Base-by-base conservation (phyloP, 768 basidiomycete species). In the Lentinula detonsa region DNA sequence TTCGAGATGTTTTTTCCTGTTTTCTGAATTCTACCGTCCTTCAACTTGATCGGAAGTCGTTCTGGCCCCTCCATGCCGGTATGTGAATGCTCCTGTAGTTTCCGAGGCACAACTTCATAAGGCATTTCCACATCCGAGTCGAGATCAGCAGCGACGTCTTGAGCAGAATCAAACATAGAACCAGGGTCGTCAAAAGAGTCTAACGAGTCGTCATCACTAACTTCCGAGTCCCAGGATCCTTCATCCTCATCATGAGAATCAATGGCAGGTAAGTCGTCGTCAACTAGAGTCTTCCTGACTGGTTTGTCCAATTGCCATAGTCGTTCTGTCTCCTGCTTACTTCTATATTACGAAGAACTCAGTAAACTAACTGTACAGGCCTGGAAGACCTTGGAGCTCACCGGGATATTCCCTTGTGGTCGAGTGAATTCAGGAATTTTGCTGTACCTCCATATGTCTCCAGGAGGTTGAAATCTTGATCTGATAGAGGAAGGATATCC, bases 11-110 rank as follows among this genome's bases (percentile, higher is more conserved):
- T 79, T 46, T 68, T 75, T 48, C 79, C 81, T 28, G 81, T 85
- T 60, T 83, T 74, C 68, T 87, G 83, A 64, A 98, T 81, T 62
- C 82, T 84, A 0, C 95, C 95, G 64, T 90, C 81, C 2, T 87
- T 79, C 2, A 96, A 79, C 73, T 97, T 98, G 68, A 96, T 95
- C 9, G 95, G 93, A 34, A 96, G 76, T 15, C 88, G 78, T 54
- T 81, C 77, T 51, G 89, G 78, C 50, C 78, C 79, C 61, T 78
- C 76, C 40, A 77, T 78, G 62, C 81, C 74, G 52, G 81, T 66
- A 54, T 82, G 77, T 75, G 79, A 78, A 10, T 76, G 74, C n/a
- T 69, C 67, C 18, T 72, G 77, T 53, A 73, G 76, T 68, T 77
- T 81, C 50, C 90, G 82, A 13, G 88, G 84, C 34, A 73, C 72